Evolutionary conservation across 2,329 filamentous ascomycete species (phyloP), one percentile per base, ranked within the genome.

Genomic region (Coniella vitis): DNA sequence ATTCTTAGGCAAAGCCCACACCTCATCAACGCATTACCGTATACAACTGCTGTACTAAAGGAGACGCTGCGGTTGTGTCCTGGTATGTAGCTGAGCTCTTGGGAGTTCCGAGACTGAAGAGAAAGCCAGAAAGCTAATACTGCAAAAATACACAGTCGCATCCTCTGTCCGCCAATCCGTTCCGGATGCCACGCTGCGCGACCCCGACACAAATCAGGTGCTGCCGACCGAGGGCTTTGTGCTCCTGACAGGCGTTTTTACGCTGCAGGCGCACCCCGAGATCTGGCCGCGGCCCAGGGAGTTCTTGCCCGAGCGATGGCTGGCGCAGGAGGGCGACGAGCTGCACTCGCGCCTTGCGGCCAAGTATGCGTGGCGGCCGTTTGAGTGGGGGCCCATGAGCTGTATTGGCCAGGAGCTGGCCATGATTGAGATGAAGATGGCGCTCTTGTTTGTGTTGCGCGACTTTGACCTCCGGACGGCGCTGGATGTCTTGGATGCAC

Each of bases 41-140:
- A 77, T 56, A 75, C 75, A 0, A 65, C 64, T 3, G 75, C 74
- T 13, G 68, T 78, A 4, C 68, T 78, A 46, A 76, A 77, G 49
- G 79, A 83, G 58, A 64, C 69, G 0, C 63, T 81, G 1, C 68
- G 77, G 3, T 56, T 80, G n/a, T 75, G 8, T 29, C 19, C 42
- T n/a, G 22, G 42, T 45, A 19, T 17, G 42, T 36, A 9, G 17
- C 25, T 21, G 25, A 29, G n/a, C n/a, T n/a, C n/a, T n/a, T n/a
- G n/a, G n/a, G n/a, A n/a, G n/a, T n/a, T n/a, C n/a, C n/a, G 25
- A 29, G 25, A 29, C 5, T 5, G 4, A 21, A 21, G n/a, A 40
- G n/a, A 25, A 25, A n/a, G 8, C 21, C 21, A 16, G 5, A 7
- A 21, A 17, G 8, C 10, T 10, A 7, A 34, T n/a, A 10, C 10